Evolutionary conservation across 192 early-diverging fungal species (phyloP).

Genomic region (Backusella macrospora): DNA sequence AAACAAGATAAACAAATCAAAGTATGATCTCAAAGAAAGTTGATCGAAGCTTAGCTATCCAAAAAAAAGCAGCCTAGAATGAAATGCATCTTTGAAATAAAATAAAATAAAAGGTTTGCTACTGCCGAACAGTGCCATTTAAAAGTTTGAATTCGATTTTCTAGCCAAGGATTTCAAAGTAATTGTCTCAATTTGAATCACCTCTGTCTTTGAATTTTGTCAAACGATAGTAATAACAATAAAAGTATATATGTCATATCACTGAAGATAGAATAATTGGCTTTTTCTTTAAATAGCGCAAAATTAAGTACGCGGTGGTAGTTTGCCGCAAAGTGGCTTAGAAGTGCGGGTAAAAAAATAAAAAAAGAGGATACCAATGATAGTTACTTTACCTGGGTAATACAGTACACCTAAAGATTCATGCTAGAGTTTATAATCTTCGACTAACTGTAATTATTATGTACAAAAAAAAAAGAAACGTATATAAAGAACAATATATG

Average conservation of each 20-base stretch:
- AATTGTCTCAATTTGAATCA: background rate
- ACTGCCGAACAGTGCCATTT: background rate
- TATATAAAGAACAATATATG: background rate
- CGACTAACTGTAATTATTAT: background rate
- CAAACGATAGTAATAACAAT: slow-evolving; percentile 2
- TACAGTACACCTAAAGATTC: background rate
- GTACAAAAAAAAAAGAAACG: background rate
- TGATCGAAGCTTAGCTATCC: background rate
- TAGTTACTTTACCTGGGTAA: background rate
- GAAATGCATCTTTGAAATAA: background rate
- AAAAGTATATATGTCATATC: background rate
- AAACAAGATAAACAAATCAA: background rate
- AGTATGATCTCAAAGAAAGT: background rate
- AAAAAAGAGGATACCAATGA: background rate
- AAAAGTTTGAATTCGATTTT: background rate
- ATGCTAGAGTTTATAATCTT: background rate
- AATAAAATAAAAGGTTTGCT: too few relatives aligned
- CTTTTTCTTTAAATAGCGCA: background rate
- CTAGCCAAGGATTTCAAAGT: background rate
- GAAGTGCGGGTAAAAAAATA: background rate
- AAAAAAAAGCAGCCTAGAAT: background rate
- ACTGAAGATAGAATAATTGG: background rate
- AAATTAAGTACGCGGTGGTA: background rate
- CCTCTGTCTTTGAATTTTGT: slow-evolving; percentile 3
- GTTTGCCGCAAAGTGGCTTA: background rate